Percentiles rank a stretch among this genome's conserved stretches.
Conservation (phyloP, 441 rosid genomes). For the Brassica hybrid region DNA sequence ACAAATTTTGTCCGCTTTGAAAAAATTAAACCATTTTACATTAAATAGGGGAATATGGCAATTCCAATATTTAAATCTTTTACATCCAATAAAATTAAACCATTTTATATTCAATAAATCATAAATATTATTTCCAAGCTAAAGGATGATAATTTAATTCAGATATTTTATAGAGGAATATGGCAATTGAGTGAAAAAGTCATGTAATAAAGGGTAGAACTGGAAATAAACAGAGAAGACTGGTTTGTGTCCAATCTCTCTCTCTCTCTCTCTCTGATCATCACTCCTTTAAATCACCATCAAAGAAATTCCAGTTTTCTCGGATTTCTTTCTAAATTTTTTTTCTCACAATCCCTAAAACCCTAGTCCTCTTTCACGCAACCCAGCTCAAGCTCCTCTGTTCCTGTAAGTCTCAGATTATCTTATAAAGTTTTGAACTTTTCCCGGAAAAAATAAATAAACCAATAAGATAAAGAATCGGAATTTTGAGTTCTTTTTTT, state of each 20-base stretch:
- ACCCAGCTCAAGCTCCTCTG: constrained; percentile 33
- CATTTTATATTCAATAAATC: background rate
- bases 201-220: constrained; percentile 32
- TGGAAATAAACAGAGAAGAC: background rate
- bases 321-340: constrained; percentile 32
- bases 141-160: background rate
- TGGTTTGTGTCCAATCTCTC: constrained; percentile 26
- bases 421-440: background rate
- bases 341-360: constrained; percentile 40
- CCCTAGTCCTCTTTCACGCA: constrained; percentile 34
- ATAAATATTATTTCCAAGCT: background rate
- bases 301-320: constrained; percentile 44
- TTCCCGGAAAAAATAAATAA: background rate
- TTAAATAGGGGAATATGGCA: background rate
- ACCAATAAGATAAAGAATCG: background rate
- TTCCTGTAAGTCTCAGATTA: constrained; percentile 44
- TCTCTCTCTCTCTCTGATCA: constrained; percentile 14
- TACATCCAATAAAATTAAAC: background rate
- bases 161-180: constrained; percentile 27
- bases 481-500: background rate
- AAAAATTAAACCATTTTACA: background rate
- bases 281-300: constrained; percentile 45
- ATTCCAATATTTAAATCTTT: background rate
- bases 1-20: background rate
- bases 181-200: constrained; percentile 31